A percentile compares a stretch with the other conserved stretches of the same genome.
Evolutionary conservation across 192 early-diverging fungal species (phyloP).

Genomic region (Gigaspora rosea): DNA sequence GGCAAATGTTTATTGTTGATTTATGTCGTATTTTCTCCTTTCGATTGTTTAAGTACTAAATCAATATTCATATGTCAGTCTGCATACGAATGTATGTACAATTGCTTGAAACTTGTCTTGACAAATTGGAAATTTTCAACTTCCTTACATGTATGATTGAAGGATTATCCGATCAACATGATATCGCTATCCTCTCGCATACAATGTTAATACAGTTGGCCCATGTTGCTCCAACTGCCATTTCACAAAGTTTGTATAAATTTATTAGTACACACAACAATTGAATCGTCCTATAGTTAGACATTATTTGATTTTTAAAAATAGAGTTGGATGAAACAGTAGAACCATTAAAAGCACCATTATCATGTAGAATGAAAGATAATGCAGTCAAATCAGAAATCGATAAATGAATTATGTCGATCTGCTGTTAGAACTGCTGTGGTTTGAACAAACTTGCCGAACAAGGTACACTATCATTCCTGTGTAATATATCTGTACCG

Average conservation of each 20-base stretch:
- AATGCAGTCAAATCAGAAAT: slow-evolving; percentile 94
- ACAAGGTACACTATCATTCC: slow-evolving; percentile 32
- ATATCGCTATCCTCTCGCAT: slow-evolving; percentile 85
- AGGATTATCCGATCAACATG: slow-evolving; percentile 83
- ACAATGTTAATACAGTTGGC: slow-evolving; percentile 80
- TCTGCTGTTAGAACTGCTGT: slow-evolving; percentile 66
- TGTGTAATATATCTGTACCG: not conserved
- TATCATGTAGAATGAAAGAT: slow-evolving; percentile 66
- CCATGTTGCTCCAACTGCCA: slow-evolving; percentile 63
- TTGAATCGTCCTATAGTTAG: not conserved
- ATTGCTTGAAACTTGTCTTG: slow-evolving; percentile 79
- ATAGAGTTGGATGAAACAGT: slow-evolving; percentile 70
- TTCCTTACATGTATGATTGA: slow-evolving; percentile 75
- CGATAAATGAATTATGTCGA: slow-evolving; percentile 85
- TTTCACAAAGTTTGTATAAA: slow-evolving; percentile 60
- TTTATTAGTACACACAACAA: not conserved
- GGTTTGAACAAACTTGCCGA: slow-evolving; percentile 52
- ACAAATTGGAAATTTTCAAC: slow-evolving; percentile 70
- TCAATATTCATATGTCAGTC: slow-evolving; percentile 50
- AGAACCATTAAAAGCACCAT: slow-evolving; percentile 63
- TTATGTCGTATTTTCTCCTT: slow-evolving; percentile 42
- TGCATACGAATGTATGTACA: slow-evolving; percentile 88
- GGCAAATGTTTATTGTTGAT: slow-evolving; percentile 48
- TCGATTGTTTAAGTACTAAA: slow-evolving; percentile 32
- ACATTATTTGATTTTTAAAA: not conserved